Conservation (phyloP, 2,329 filamentous ascomycete species). For the Fusarium piperis region DNA sequence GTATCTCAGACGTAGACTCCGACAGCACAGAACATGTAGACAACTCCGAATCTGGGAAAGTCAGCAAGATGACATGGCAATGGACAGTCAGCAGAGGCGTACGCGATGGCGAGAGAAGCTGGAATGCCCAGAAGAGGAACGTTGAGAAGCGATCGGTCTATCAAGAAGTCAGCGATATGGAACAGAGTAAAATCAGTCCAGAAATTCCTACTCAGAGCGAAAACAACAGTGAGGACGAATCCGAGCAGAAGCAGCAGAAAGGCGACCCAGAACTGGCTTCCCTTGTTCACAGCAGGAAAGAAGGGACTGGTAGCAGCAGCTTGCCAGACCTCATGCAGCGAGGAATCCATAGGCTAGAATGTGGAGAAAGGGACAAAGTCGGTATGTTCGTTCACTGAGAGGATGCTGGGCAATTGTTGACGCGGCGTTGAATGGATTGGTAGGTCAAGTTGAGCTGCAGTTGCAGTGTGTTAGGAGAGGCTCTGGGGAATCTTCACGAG, state of each 20-base stretch:
- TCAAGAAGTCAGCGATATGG: slow-evolving; percentile 33
- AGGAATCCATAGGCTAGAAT: slow-evolving; percentile 73
- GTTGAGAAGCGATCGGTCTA: slow-evolving; percentile 84
- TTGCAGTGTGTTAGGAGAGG: slow-evolving; percentile 29
- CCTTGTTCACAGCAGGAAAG: slow-evolving; percentile 81
- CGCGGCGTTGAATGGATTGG: slow-evolving; percentile 11
- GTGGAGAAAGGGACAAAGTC: neutral
- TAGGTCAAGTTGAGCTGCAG: slow-evolving; percentile 15
- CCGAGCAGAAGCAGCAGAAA: slow-evolving; percentile 79
- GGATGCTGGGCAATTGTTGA: neutral
- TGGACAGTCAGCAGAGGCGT: slow-evolving; percentile 51
- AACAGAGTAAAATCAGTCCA: neutral
- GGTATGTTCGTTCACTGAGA: neutral
- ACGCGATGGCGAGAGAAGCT: slow-evolving; percentile 91
- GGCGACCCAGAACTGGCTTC: slow-evolving; percentile 83
- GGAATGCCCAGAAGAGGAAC: slow-evolving; percentile 83
- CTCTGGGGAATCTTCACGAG: slow-evolving; percentile 42
- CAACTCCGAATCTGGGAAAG: slow-evolving; percentile 79
- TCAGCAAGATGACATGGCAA: slow-evolving; percentile 30
- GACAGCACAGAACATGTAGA: slow-evolving; percentile 99
- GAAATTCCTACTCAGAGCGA: slow-evolving; percentile 78
- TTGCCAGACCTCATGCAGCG: slow-evolving; percentile 92
- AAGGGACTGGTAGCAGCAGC: slow-evolving; percentile 89
- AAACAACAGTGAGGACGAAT: slow-evolving; percentile 78
- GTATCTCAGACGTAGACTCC: slow-evolving; percentile 93